phyloP scores from a whole-genome alignment of 192 early-diverging fungal species.

The Lobosporangium transversale region DNA sequence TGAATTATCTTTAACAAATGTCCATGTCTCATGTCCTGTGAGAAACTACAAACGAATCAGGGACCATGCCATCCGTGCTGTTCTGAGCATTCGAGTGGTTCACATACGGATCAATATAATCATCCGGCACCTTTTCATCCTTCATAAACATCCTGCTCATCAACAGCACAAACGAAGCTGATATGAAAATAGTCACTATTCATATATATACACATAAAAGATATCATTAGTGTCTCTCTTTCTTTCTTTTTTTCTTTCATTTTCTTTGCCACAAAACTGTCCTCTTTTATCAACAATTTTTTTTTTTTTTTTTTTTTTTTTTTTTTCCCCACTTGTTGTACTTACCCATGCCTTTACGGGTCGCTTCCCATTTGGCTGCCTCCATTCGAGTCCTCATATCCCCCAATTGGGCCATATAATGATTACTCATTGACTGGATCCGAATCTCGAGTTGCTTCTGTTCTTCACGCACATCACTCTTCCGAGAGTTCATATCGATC shows the following conservation, averaged over 20 bases:
- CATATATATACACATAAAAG: too few species aligned
- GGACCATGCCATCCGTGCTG: slow-evolving; percentile 44
- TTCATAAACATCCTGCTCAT: slow-evolving; percentile 50
- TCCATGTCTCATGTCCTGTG: slow-evolving; percentile 44
- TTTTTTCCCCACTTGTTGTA: too few species aligned
- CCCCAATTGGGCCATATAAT: slow-evolving; percentile 82
- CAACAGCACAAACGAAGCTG: slow-evolving; percentile 41
- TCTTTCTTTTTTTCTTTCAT: neutral
- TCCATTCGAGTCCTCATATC: slow-evolving; percentile 91
- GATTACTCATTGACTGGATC: slow-evolving; percentile 87
- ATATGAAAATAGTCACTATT: slow-evolving; percentile 47
- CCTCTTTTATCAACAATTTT: too few species aligned
- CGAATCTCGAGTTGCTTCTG: slow-evolving; percentile 81
- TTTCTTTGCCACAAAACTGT: neutral
- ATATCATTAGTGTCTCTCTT: too few species aligned
- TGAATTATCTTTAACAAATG: too few species aligned
- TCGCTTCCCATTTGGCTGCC: slow-evolving; percentile 87
- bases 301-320: too few species aligned
- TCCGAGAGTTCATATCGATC: slow-evolving; percentile 91
- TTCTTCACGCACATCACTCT: slow-evolving; percentile 81
- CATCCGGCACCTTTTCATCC: slow-evolving; percentile 37
- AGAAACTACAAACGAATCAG: slow-evolving; percentile 48
- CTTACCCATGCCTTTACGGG: slow-evolving; percentile 76
- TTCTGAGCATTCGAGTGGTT: slow-evolving; percentile 45
- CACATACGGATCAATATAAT: slow-evolving; percentile 50